Evolutionary conservation across 108 stramenopile genomes (phyloP).

Genomic region (Fragilaria radians): DNA sequence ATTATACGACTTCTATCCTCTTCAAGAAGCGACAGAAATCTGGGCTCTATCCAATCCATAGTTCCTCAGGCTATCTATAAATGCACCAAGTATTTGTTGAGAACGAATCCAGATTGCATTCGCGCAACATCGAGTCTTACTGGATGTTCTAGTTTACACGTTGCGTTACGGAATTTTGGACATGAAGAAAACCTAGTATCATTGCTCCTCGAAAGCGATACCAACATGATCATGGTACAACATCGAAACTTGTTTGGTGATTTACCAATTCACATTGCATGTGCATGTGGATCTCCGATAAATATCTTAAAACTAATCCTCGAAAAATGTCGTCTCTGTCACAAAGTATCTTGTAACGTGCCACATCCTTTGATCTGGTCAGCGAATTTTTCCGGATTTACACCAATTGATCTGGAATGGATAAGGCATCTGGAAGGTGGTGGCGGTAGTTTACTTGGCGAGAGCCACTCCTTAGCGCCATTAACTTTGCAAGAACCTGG

Average conservation of each 20-base stretch:
- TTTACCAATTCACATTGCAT: conserved; percentile 36
- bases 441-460: conserved; percentile 8
- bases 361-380: conserved; percentile 23
- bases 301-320: conserved; percentile 16
- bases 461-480: conserved; percentile 14
- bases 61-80: conserved; percentile 3
- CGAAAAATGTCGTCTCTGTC: neutral
- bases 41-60: neutral
- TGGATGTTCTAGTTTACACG: conserved; percentile 29
- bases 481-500: conserved; percentile 16
- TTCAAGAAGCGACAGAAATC: neutral
- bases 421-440: conserved; percentile 31
- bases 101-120: conserved; percentile 4
- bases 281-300: conserved; percentile 20
- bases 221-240: conserved; percentile 5
- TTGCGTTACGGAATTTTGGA: conserved; percentile 35
- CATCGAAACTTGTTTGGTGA: conserved; percentile 27
- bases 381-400: conserved; percentile 24
- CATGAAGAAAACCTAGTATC: conserved; percentile 19
- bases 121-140: conserved; percentile 7
- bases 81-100: conserved; percentile 10
- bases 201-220: conserved; percentile 10
- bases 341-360: neutral
- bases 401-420: conserved; percentile 43
- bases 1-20: conserved; percentile 23